These are phyloP conservation scores for Sclerotiophoma versabilis DNA, from an alignment of 2,329 filamentous ascomycete genomes.

Conservation along the genomic window DNA sequence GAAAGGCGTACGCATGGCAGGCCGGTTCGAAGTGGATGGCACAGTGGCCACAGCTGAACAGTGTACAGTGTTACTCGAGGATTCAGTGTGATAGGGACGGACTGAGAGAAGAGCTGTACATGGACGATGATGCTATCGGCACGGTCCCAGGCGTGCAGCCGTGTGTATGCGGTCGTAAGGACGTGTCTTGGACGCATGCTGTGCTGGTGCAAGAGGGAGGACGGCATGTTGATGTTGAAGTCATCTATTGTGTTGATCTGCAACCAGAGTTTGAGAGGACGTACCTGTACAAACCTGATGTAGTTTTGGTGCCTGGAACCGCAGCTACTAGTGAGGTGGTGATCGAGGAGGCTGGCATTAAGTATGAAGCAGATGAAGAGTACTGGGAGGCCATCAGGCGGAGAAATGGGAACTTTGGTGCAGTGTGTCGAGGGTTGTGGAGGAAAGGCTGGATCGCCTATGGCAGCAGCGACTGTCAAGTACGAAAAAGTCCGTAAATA, in stretches of 20 bases:
- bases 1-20: background rate
- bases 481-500: too few relatives aligned
- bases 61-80: background rate
- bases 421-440: conserved; percentile 5
- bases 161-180: background rate
- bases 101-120: background rate
- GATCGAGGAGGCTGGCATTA: background rate
- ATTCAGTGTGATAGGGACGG: background rate
- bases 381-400: conserved; percentile 18
- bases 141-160: background rate
- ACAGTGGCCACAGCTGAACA: conserved; percentile 3
- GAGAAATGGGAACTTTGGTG: conserved; percentile 11
- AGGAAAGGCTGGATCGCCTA: too few relatives aligned
- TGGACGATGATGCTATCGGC: background rate
- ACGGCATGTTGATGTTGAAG: background rate
- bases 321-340: background rate
- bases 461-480: too few relatives aligned
- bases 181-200: background rate
- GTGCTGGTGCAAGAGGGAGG: conserved; percentile 6
- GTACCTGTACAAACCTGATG: background rate
- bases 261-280: background rate
- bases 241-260: background rate
- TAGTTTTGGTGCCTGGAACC: background rate
- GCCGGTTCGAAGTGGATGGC: background rate
- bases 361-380: background rate